These are phyloP conservation scores for Monosporascus sp. DNA, from an alignment of 2,329 filamentous ascomycete species.

Conservation along the genomic window DNA sequence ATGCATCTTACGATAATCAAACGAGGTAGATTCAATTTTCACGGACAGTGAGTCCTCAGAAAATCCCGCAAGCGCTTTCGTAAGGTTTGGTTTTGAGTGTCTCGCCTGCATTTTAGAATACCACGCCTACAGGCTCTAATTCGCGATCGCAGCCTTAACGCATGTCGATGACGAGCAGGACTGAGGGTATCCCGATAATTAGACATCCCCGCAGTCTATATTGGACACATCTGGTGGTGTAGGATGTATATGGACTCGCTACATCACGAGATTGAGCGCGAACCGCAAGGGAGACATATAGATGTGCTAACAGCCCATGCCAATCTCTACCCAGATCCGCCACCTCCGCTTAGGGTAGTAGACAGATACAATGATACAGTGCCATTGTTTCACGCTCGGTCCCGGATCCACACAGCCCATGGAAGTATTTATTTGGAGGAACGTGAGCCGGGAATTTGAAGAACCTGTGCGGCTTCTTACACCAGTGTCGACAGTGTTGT, in stretches of 20 bases:
- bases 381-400: background rate
- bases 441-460: too few species aligned
- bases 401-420: background rate
- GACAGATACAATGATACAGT: background rate
- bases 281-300: background rate
- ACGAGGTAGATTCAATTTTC: background rate
- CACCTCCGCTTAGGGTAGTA: background rate
- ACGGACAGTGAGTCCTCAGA: background rate
- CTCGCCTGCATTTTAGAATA: background rate
- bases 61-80: background rate
- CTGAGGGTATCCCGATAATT: background rate
- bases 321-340: background rate
- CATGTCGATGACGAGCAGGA: background rate
- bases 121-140: background rate
- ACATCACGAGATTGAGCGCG: background rate
- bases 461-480: background rate
- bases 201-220: background rate
- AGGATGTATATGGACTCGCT: background rate
- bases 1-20: background rate
- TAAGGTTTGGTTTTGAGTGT: background rate
- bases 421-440: background rate
- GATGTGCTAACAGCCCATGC: background rate
- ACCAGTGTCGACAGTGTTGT: background rate
- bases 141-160: background rate
- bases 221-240: background rate